Evolutionary conservation across 306 rosid genomes (phyloP).

Genomic region (Albizia julibrissin): DNA sequence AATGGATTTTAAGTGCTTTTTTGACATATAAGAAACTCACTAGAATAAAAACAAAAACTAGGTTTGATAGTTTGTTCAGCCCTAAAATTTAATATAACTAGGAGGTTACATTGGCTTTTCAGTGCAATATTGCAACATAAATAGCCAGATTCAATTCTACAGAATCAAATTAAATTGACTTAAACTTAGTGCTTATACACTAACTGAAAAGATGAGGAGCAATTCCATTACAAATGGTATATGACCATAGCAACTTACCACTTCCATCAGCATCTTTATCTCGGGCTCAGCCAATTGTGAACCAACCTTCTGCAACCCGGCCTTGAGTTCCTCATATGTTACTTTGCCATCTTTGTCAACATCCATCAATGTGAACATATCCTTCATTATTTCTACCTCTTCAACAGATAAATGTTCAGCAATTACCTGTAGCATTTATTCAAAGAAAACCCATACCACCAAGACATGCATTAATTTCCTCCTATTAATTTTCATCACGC

Average conservation of each 20-base stretch:
- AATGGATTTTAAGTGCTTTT: background rate
- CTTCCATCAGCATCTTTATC: slow-evolving; percentile 98
- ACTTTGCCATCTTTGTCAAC: slow-evolving; percentile 88
- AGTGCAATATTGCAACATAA: slow-evolving; percentile 7
- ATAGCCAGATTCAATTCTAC: slow-evolving; percentile 18
- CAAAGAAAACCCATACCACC: slow-evolving; percentile 33
- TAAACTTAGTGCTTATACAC: background rate
- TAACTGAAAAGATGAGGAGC: slow-evolving; percentile 22
- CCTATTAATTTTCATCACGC: slow-evolving; percentile 3
- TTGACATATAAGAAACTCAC: slow-evolving; percentile 9
- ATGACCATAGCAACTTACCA: slow-evolving; percentile 55
- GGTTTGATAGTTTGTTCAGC: background rate
- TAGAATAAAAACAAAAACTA: background rate
- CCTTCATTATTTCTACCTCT: slow-evolving; percentile 97
- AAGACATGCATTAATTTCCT: slow-evolving; percentile 10
- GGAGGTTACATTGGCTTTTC: background rate
- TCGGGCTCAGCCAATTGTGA: slow-evolving; percentile 97
- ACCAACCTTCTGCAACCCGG: slow-evolving; percentile 91
- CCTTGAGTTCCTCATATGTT: slow-evolving; percentile 83
- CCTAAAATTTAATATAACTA: slow-evolving; percentile 7
- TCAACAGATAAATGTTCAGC: slow-evolving; percentile 95
- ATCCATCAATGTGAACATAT: slow-evolving; percentile 97
- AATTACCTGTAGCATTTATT: slow-evolving; percentile 69
- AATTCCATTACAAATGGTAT: slow-evolving; percentile 7
- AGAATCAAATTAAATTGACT: slow-evolving; percentile 12